Conservation (phyloP, 2,329 filamentous ascomycete species). For the Aspergillus thermomutatus region DNA sequence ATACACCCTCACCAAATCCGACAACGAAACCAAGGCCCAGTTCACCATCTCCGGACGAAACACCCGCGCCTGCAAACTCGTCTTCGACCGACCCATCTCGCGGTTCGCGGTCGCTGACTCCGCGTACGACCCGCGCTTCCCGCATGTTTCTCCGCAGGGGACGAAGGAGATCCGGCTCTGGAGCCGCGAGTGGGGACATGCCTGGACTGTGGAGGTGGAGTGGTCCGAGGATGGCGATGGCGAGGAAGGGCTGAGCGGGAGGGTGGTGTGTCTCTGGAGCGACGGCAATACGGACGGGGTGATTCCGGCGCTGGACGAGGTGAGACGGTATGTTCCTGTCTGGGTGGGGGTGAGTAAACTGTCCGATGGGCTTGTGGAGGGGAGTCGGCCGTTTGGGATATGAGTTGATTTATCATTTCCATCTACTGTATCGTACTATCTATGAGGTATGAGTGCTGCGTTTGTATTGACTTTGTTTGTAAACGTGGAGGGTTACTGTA, state of each 20-base stretch:
- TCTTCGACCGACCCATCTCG: conserved; percentile 66
- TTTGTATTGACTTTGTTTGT: no score
- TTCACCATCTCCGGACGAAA: conserved; percentile 69
- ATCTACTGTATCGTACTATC: neutral
- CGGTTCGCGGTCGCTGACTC: conserved; percentile 63
- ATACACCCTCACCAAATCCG: conserved; percentile 55
- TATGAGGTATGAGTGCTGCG: neutral
- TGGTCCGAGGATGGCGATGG: conserved; percentile 47
- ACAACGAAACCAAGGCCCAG: conserved; percentile 48
- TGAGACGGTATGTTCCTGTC: conserved; percentile 68
- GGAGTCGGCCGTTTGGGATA: conserved; percentile 65
- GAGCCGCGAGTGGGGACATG: conserved; percentile 73
- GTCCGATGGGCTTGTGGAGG: conserved; percentile 76
- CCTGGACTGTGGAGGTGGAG: conserved; percentile 71
- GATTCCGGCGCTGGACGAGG: conserved; percentile 82
- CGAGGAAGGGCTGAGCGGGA: conserved; percentile 54
- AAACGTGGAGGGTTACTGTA: no score
- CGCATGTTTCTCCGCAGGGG: conserved; percentile 60
- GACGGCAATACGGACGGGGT: conserved; percentile 70
- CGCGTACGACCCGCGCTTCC: conserved; percentile 62
- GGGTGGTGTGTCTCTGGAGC: conserved; percentile 78
- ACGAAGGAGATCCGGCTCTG: conserved; percentile 71
- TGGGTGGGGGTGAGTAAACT: conserved; percentile 79
- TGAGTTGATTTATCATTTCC: conserved; percentile 25
- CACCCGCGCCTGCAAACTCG: conserved; percentile 73